Evolutionary conservation across 106 monocot species (phyloP).

Genomic region (Vanilla planifolia): DNA sequence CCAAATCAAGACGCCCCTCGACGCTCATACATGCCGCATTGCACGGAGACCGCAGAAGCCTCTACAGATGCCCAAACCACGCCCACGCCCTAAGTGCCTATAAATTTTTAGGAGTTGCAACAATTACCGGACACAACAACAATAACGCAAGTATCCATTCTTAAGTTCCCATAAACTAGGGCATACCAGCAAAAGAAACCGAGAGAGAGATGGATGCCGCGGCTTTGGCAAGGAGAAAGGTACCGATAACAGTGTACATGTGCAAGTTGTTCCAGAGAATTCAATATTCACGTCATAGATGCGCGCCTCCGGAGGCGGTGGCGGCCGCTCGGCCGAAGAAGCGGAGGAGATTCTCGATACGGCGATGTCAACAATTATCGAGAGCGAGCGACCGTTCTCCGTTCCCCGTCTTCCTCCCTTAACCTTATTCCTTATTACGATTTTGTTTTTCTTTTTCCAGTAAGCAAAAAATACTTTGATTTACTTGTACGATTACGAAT

Average conservation of each 20-base stretch:
- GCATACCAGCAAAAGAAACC: too few species aligned
- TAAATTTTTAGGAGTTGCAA: neutral
- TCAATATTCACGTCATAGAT: neutral
- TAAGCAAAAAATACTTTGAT: too few species aligned
- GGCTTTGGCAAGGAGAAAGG: neutral
- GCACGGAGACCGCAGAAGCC: neutral
- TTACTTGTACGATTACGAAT: too few species aligned
- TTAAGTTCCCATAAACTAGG: neutral
- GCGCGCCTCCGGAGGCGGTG: neutral
- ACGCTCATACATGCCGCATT: neutral
- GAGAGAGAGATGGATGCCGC: neutral
- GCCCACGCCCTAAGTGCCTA: constrained; percentile 2
- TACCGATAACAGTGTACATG: neutral
- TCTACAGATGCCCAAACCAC: neutral
- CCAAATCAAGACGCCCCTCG: neutral
- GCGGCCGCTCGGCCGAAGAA: neutral
- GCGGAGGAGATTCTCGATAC: neutral
- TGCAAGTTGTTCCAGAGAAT: neutral
- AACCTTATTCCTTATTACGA: too few species aligned
- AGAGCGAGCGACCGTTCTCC: constrained; percentile 1
- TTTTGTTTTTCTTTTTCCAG: neutral
- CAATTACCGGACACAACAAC: neutral
- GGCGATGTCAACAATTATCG: neutral
- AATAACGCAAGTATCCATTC: neutral
- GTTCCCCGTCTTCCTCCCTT: neutral